Evolutionary conservation across 106 monocot genomes (phyloP), one percentile per base, ranked within the genome.

Genomic region (Hemerocallis citrina): DNA sequence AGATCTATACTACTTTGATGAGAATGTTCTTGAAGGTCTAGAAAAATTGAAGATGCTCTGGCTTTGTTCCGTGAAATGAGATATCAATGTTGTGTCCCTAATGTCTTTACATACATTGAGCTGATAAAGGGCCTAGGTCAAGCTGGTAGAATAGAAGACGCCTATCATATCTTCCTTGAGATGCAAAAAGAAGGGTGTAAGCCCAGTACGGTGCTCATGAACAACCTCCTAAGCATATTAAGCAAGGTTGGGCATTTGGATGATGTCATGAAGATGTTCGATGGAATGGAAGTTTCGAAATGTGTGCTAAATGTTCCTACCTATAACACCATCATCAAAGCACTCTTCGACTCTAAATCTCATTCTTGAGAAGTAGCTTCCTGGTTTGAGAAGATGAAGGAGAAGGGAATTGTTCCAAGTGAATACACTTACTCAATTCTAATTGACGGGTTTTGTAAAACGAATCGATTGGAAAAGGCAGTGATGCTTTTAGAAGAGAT

Each of bases 21-120:
- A 34, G 63, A 22, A 57, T 90, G 68, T 79, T 64, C 47, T 96
- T 96, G 61, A 71, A 70, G n/a, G 39, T 72, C 60, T 2, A 67
- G 59, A 21, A 67, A 81, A 42, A 37, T 81, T 11, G 90, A 87
- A 4, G 68, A 64, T 34, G 90, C 95, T 40, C 40, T 96, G 40
- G 40, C 35, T 45, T 64, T 96, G 68, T 91, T 90, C 31, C 48
- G 34, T 37, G 81, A 96, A 57, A 96, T 96, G 95, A 76, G 44
- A 48, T 28, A 71, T 34, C 62, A 46, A 21, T 68, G 76, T 35
- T 96, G 95, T 20, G 4, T 13, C 0, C 95, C 95, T 5, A 90
- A 79, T 77, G 95, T 96, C 7, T 96, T 71, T 57, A 96, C 95
- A 17, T 96, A 90, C 76, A 96, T 90, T 2, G 95, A 96, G 68